Evolutionary conservation across 2,329 filamentous ascomycete genomes (phyloP), one percentile per base, ranked within the genome.

Genomic region (Lasiodiplodia hormozganensis): DNA sequence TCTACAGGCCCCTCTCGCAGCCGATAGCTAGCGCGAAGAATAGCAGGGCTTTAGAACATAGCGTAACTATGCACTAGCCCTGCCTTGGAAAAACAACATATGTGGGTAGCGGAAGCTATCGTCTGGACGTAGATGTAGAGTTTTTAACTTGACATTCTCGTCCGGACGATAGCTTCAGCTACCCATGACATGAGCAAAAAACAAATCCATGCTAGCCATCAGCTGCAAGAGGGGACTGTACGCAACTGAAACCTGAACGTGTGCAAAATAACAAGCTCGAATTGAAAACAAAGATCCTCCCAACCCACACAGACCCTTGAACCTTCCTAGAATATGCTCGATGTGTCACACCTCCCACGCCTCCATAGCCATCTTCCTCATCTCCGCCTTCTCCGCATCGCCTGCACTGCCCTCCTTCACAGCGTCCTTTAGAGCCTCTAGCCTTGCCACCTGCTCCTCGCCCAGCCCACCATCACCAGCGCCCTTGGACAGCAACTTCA

Each of bases 371-470:
- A 79, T 73, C 25, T 64, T 69, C 67, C 73, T 75, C 78, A 80
- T 80, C 25, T 69, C 72, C 31, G 72, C 72, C 68, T 74, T 77
- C 38, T 80, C 78, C 34, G 76, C 74, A n/a, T 69, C 70, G 8
- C 70, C 74, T 67, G 80, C 70, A 2, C 67, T 72, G 12, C 76
- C 75, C 28, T 72, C 69, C 67, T 79, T 81, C 3, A 78, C 79
- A 7, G 68, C 69, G 21, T 81, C 79, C 68, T 82, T 82, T 75
- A 79, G 77, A 16, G 60, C 70, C 62, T 81, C 78, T 38, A 81
- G 57, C 62, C 70, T 70, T 34, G 71, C 74, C 64, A 78, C 77
- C 57, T 74, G 70, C 40, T 73, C 76, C 6, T 65, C 65, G 2
- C 40, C 58, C 23, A 72, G 4, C 2, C 62, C 21, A 77, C 36